phyloP scores from a whole-genome alignment of 176 grass and related monocot species.

The Juncus inflexus region DNA sequence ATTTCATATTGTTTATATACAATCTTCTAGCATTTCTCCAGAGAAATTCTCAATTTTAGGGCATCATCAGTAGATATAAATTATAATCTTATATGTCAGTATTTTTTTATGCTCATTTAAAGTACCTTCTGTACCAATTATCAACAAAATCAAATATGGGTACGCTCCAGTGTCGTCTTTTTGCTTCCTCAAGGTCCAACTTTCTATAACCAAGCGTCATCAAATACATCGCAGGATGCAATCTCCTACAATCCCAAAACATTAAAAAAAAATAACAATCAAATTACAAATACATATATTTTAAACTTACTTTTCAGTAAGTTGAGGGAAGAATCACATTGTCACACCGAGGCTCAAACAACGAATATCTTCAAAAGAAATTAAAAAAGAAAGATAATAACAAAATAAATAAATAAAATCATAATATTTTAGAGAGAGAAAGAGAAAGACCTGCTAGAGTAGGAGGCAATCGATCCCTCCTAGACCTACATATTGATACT shows the following conservation, averaged over 20 bases:
- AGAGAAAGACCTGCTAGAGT: slow-evolving; percentile 74
- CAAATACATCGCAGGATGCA: slow-evolving; percentile 94
- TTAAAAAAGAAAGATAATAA: slow-evolving; percentile 1
- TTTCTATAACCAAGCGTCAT: slow-evolving; percentile 78
- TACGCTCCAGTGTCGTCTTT: slow-evolving; percentile 51
- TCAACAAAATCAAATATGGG: slow-evolving; percentile 40
- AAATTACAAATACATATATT: not conserved
- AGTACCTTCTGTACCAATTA: slow-evolving; percentile 36
- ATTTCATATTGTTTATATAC: too few relatives aligned
- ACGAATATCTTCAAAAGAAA: slow-evolving; percentile 73
- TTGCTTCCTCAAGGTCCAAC: slow-evolving; percentile 78
- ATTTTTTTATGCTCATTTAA: slow-evolving; percentile 21
- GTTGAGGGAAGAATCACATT: slow-evolving; percentile 65
- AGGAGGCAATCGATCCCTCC: slow-evolving; percentile 72
- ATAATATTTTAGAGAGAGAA: slow-evolving; percentile 22
- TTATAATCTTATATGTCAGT: not conserved
- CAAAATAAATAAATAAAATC: not conserved
- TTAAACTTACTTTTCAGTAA: slow-evolving; percentile 58
- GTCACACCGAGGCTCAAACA: slow-evolving; percentile 91
- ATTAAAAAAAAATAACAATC: not conserved
- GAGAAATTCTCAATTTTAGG: too few relatives aligned
- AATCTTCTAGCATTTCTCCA: too few relatives aligned
- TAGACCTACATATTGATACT: slow-evolving; percentile 81
- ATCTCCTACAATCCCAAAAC: slow-evolving; percentile 58
- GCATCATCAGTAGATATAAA: too few relatives aligned